Base-by-base conservation (phyloP, 1,139 yeast species). In the Blastobotrys indianensis region DNA sequence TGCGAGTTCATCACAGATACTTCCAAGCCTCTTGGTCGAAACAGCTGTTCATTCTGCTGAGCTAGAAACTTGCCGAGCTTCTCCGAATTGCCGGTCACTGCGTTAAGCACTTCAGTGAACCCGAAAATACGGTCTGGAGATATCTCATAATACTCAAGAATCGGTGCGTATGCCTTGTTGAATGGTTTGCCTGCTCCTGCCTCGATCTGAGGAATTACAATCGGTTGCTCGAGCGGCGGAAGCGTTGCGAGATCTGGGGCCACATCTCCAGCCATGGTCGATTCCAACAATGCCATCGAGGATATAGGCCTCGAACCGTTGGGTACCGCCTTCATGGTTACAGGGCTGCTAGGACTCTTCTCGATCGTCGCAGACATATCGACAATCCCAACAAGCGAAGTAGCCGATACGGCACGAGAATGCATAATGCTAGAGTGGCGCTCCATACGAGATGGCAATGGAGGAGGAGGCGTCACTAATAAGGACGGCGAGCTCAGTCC, bases 111-210 rank as follows among this genome's bases (percentile, higher is more conserved):
- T 16, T 44, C 46, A 23, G 39, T 39, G 10, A 44, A 36, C n/a
- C 23, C 30, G 3, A 30, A 25, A 20, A 44, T 39, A 23, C 39
- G 35, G 11, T 34, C 43, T 4, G 13, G 25, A 31, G 28, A 34
- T 13, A 44, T 34, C 20, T 23, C 20, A 13, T 34, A 31, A 17
- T 39, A 29, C 29, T 44, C 43, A 32, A 44, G 12, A 13, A 35
- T 39, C 17, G 42, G 46, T n/a, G 42, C 42, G 16, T 29, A 34
- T 4, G 42, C 46, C 29, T 34, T 12, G 36, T 37, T 29, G 33
- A 44, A 44, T n/a, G 46, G 46, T n/a, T 39, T 20, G 17, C 46
- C 38, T 8, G 32, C 35, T 10, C 41, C 41, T n/a, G 36, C 28
- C 6, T 39, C 46, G 12, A 37, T 32, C 35, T 39, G 46, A 7